phyloP scores from a whole-genome alignment of 495 filamentous ascomycete species.

The Saxophila tyrrhenica region DNA sequence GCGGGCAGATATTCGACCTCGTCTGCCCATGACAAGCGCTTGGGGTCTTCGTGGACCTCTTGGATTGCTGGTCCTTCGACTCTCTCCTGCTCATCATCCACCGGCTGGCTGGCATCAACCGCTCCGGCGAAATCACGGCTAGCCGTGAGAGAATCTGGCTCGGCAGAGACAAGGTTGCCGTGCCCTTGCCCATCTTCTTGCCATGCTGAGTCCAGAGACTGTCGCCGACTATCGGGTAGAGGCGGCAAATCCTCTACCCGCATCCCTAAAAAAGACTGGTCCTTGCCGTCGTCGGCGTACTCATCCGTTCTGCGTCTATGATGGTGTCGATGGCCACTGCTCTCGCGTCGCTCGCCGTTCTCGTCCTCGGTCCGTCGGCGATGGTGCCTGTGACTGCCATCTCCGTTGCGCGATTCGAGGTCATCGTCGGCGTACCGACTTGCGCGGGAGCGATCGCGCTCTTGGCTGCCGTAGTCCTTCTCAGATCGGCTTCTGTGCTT shows the following conservation, averaged over 20 bases:
- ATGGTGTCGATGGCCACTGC: neutral
- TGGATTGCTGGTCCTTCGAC: neutral
- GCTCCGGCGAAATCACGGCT: neutral
- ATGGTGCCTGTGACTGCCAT: constrained; percentile 5
- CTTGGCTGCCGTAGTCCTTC: neutral
- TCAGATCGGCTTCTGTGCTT: constrained; percentile 2
- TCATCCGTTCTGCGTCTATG: constrained; percentile 9
- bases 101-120: neutral
- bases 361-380: neutral
- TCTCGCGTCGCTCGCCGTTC: neutral
- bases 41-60: neutral
- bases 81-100: neutral
- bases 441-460: constrained; percentile 4
- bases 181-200: constrained; percentile 7
- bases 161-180: constrained; percentile 15
- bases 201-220: constrained; percentile 21
- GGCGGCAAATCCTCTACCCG: constrained; percentile 34
- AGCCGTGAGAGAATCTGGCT: neutral
- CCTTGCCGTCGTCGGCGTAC: constrained; percentile 13
- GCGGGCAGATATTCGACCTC: constrained; percentile 7
- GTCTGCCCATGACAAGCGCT: neutral
- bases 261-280: constrained; percentile 35
- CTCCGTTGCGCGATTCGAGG: neutral
- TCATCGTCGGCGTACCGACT: constrained; percentile 11
- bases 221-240: constrained; percentile 22